Percentiles rank a stretch among this genome's conserved stretches.
Evolutionary conservation across 768 basidiomycete genomes (phyloP).

Genomic region (Termitomyces titanicus): DNA sequence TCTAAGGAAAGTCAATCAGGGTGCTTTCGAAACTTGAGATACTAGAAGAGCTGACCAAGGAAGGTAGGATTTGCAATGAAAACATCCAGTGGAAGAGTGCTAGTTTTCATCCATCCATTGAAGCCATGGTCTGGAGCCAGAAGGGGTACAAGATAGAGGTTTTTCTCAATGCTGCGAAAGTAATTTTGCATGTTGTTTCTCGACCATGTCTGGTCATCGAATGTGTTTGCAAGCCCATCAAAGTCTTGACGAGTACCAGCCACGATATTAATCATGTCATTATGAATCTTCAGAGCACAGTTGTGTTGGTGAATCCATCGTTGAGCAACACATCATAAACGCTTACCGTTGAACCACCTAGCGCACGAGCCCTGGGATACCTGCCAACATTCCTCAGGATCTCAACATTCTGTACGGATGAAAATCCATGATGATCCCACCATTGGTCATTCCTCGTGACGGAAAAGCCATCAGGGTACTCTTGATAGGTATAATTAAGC

Average conservation of each 20-base stretch:
- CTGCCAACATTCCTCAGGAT: slow-evolving; percentile 3
- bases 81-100: slow-evolving; percentile 18
- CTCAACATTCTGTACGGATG: background rate
- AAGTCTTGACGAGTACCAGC: slow-evolving; percentile 22
- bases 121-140: slow-evolving; percentile 24
- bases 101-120: slow-evolving; percentile 27
- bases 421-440: slow-evolving; percentile 10
- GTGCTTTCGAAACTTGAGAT: background rate
- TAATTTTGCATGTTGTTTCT: slow-evolving; percentile 27
- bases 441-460: slow-evolving; percentile 21
- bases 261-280: slow-evolving; percentile 27
- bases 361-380: slow-evolving; percentile 26
- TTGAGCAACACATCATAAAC: too few relatives aligned
- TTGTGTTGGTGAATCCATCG: background rate
- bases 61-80: slow-evolving; percentile 17
- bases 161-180: slow-evolving; percentile 24
- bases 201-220: slow-evolving; percentile 25
- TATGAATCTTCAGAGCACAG: slow-evolving; percentile 19
- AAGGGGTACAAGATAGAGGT: slow-evolving; percentile 13
- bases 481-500: slow-evolving; percentile 25
- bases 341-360: slow-evolving; percentile 28
- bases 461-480: slow-evolving; percentile 23
- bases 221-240: slow-evolving; percentile 20
- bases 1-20: slow-evolving; percentile 14
- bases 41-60: slow-evolving; percentile 15